Evolutionary conservation across 1,139 yeast species (phyloP).

Genomic region (Dujonia santamariae): DNA sequence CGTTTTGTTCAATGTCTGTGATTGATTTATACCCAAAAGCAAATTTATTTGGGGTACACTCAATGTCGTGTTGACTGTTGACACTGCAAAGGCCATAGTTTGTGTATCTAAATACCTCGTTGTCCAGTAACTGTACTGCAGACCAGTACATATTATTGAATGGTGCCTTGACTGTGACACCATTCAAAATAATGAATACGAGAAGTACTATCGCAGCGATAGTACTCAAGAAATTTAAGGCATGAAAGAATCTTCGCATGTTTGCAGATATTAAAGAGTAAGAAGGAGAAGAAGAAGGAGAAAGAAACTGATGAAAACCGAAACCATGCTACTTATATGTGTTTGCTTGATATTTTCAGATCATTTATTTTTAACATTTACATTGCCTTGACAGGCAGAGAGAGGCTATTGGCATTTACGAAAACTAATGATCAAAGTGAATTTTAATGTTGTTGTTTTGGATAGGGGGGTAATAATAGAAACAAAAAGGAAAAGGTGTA

Average conservation of each 20-base stretch:
- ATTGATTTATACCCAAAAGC: conserved; percentile 1
- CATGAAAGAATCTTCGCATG: background rate
- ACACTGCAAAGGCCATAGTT: conserved; percentile 2
- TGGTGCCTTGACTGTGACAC: conserved; percentile 1
- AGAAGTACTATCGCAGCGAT: conserved; percentile 4
- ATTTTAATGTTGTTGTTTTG: too few relatives aligned
- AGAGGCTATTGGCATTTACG: too few relatives aligned
- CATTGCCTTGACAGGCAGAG: too few relatives aligned
- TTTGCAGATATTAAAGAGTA: conserved; percentile 1
- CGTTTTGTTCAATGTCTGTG: background rate
- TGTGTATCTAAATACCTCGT: conserved; percentile 1
- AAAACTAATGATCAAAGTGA: too few relatives aligned
- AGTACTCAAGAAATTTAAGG: conserved; percentile 1
- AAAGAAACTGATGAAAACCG: too few relatives aligned
- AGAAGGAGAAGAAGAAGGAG: too few relatives aligned
- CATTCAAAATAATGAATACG: background rate
- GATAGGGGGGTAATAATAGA: too few relatives aligned
- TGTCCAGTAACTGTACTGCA: background rate
- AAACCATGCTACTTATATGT: too few relatives aligned
- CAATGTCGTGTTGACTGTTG: conserved; percentile 1
- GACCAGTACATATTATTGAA: conserved; percentile 5
- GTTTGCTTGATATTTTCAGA: too few relatives aligned
- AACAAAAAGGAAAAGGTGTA: too few relatives aligned
- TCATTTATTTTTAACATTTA: too few relatives aligned
- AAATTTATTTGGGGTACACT: conserved; percentile 1